Evolutionary conservation across 805 yeast genomes (phyloP).

Genomic region (Candida dajiaensis): DNA sequence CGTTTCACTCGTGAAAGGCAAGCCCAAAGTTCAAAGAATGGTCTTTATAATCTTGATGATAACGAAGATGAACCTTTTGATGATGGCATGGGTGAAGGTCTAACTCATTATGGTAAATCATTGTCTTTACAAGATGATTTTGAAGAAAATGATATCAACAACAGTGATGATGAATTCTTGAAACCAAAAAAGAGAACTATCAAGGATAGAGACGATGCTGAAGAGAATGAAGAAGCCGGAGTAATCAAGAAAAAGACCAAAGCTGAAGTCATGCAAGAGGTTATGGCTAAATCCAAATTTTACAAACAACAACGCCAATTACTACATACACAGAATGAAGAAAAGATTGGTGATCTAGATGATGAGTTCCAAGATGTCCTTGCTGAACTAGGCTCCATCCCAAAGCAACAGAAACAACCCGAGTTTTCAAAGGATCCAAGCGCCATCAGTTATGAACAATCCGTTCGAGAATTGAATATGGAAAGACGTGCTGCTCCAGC

Average conservation of each 20-base stretch:
- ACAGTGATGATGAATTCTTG: slow-evolving; percentile 29
- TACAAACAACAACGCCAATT: slow-evolving; percentile 72
- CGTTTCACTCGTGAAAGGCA: slow-evolving; percentile 90
- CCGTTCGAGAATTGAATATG: slow-evolving; percentile 58
- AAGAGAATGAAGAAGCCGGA: slow-evolving; percentile 35
- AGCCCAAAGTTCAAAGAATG: slow-evolving; percentile 46
- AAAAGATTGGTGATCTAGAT: slow-evolving; percentile 60
- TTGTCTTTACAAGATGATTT: slow-evolving; percentile 54
- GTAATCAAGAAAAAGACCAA: slow-evolving; percentile 70
- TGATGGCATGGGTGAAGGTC: slow-evolving; percentile 26
- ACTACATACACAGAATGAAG: slow-evolving; percentile 53
- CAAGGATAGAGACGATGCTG: slow-evolving; percentile 26
- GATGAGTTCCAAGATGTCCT: slow-evolving; percentile 69
- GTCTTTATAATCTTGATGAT: slow-evolving; percentile 71
- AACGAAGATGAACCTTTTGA: slow-evolving; percentile 39
- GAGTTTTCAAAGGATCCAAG: slow-evolving; percentile 30
- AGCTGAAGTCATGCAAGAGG: slow-evolving; percentile 81
- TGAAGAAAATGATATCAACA: slow-evolving; percentile 41
- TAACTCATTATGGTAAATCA: slow-evolving; percentile 78
- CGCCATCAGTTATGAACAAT: slow-evolving; percentile 52
- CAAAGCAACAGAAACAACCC: slow-evolving; percentile 23
- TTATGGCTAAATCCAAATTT: slow-evolving; percentile 76
- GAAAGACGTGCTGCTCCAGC: slow-evolving; percentile 79
- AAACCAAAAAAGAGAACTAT: slow-evolving; percentile 30
- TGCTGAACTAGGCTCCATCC: slow-evolving; percentile 39